Percentiles rank a stretch among this genome's conserved stretches.
These are phyloP conservation scores for Pinus taeda DNA, from an alignment of 75 land plant species.

Conservation along the genomic window DNA sequence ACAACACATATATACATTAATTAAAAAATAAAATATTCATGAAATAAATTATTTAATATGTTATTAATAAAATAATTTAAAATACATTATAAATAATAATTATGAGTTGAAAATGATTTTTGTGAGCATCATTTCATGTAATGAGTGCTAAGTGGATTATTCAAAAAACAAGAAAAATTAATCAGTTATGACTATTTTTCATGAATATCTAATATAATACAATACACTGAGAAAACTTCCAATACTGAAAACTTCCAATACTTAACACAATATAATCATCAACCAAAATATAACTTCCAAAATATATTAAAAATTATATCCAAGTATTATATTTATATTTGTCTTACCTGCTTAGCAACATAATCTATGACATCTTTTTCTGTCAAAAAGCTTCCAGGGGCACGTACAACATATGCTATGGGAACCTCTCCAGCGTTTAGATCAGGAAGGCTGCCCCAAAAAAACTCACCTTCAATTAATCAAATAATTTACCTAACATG, in stretches of 20 bases:
- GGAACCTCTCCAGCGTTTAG: conserved; percentile 89
- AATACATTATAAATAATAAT: neutral
- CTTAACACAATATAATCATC: no score
- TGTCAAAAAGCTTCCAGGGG: conserved; percentile 40
- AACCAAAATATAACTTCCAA: no score
- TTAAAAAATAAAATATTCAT: neutral
- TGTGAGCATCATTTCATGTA: no score
- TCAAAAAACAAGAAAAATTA: no score
- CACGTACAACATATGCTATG: conserved; percentile 71
- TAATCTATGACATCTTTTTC: conserved; percentile 55
- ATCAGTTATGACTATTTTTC: no score
- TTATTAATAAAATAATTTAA: neutral
- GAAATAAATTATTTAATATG: no score
- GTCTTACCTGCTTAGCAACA: conserved; percentile 71
- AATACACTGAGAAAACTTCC: no score
- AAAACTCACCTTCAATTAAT: neutral
- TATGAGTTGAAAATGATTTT: neutral
- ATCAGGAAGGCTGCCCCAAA: conserved; percentile 50
- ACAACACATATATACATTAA: no score
- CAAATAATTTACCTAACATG: neutral
- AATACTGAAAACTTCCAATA: no score
- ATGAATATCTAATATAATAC: no score
- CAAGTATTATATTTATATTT: neutral
- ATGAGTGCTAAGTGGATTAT: no score
- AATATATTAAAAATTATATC: neutral